phyloP scores from a whole-genome alignment of 2,329 filamentous ascomycete species.

The Alternaria triticina region DNA sequence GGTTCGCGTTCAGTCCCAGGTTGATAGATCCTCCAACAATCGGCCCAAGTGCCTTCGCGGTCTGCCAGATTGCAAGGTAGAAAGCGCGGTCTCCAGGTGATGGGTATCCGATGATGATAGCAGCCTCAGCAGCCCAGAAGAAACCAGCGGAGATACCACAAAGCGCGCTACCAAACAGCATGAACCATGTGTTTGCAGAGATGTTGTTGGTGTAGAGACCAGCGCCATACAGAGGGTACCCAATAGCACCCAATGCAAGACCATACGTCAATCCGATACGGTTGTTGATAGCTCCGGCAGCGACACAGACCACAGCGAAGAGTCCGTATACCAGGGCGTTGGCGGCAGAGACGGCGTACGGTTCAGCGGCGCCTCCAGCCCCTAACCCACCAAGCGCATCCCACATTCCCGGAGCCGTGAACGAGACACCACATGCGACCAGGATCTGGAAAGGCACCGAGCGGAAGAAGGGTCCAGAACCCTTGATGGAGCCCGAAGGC shows the following conservation, averaged over 20 bases:
- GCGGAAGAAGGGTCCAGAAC: conserved; percentile 33
- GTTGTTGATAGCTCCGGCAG: conserved; percentile 48
- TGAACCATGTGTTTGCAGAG: conserved; percentile 49
- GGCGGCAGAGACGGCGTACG: conserved; percentile 42
- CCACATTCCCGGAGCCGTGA: conserved; percentile 46
- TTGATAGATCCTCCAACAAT: conserved; percentile 61
- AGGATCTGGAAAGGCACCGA: conserved; percentile 44
- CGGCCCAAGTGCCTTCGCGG: conserved; percentile 43
- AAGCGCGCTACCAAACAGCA: conserved; percentile 47
- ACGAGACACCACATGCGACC: conserved; percentile 43
- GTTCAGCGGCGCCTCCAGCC: conserved; percentile 43
- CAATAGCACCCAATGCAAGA: conserved; percentile 52
- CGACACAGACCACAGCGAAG: conserved; percentile 40
- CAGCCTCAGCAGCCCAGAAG: conserved; percentile 53
- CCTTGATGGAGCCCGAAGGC: conserved; percentile 21
- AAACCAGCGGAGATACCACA: conserved; percentile 52
- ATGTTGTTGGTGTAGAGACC: conserved; percentile 51
- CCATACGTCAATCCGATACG: conserved; percentile 44
- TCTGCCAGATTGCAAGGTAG: conserved; percentile 46
- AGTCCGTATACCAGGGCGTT: conserved; percentile 44
- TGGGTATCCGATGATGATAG: conserved; percentile 52
- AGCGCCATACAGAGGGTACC: conserved; percentile 52
- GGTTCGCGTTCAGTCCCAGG: conserved; percentile 54
- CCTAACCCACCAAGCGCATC: conserved; percentile 43
- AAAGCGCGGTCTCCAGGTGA: conserved; percentile 45